Evolutionary conservation across 2,329 filamentous ascomycete genomes (phyloP).

Genomic region (Arthrobotrys sphaeroides): DNA sequence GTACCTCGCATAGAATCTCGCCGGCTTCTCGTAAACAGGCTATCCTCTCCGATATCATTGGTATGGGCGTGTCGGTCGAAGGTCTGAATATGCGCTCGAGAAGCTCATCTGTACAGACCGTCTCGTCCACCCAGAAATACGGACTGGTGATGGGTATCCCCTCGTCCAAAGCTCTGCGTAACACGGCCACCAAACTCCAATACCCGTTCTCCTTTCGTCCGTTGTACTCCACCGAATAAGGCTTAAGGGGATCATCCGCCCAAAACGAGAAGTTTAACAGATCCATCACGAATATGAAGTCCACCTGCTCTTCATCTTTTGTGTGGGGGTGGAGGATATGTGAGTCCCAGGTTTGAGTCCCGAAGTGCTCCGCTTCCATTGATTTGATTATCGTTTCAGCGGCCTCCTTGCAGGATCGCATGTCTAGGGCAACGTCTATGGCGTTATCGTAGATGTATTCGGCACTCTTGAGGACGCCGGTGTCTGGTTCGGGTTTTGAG

Average conservation of each 20-base stretch:
- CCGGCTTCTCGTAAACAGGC: slow-evolving; percentile 84
- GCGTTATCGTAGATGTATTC: slow-evolving; percentile 90
- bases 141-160: slow-evolving; percentile 88
- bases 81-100: slow-evolving; percentile 84
- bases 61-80: slow-evolving; percentile 84
- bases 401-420: slow-evolving; percentile 81
- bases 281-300: slow-evolving; percentile 98
- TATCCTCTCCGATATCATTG: slow-evolving; percentile 80
- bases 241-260: slow-evolving; percentile 75
- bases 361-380: slow-evolving; percentile 86
- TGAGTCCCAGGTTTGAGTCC: slow-evolving; percentile 83
- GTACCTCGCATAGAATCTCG: slow-evolving; percentile 77
- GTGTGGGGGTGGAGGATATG: slow-evolving; percentile 88
- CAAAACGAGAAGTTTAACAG: slow-evolving; percentile 97
- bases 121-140: slow-evolving; percentile 82
- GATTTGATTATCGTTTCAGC: slow-evolving; percentile 79
- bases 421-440: slow-evolving; percentile 89
- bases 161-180: slow-evolving; percentile 89
- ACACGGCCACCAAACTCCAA: slow-evolving; percentile 86
- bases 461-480: slow-evolving; percentile 81
- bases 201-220: slow-evolving; percentile 91
- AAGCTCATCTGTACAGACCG: slow-evolving; percentile 77
- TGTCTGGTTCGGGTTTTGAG: slow-evolving; percentile 70
- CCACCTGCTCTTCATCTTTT: slow-evolving; percentile 80
- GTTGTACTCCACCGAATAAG: slow-evolving; percentile 84